Evolutionary conservation across 1,139 yeast species (phyloP).

Genomic region (Zhuliangozyma parablackwelliae): DNA sequence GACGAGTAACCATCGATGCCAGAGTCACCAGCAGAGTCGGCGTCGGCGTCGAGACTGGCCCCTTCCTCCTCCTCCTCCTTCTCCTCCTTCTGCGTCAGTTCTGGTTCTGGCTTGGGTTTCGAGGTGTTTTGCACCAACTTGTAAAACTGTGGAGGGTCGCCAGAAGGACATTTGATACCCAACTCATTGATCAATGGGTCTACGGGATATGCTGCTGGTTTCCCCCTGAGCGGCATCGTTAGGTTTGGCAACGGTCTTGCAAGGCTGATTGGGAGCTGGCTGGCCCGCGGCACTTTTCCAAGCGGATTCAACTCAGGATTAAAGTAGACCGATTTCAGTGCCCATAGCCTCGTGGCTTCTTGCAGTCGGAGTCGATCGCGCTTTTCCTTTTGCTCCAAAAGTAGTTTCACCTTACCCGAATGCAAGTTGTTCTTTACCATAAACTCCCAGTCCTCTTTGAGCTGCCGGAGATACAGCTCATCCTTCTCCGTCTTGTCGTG

Average conservation of each 20-base stretch:
- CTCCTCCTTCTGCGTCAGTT: background rate
- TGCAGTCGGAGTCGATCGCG: slow-evolving; percentile 15
- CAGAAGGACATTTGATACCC: slow-evolving; percentile 31
- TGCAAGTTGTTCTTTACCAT: slow-evolving; percentile 33
- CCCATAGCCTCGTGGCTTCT: slow-evolving; percentile 28
- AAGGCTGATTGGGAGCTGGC: background rate
- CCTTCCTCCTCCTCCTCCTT: slow-evolving; percentile 1
- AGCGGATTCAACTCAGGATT: slow-evolving; percentile 46
- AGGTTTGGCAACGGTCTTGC: slow-evolving; percentile 12
- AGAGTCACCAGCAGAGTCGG: background rate
- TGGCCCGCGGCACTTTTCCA: slow-evolving; percentile 34
- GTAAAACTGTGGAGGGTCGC: slow-evolving; percentile 38
- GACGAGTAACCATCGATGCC: slow-evolving; percentile 3
- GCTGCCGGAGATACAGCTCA: slow-evolving; percentile 16
- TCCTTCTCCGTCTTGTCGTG: slow-evolving; percentile 17
- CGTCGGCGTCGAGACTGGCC: slow-evolving; percentile 1
- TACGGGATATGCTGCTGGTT: slow-evolving; percentile 11
- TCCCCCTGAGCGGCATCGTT: slow-evolving; percentile 22
- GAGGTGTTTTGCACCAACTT: slow-evolving; percentile 31
- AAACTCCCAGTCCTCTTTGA: slow-evolving; percentile 40
- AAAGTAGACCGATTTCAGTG: slow-evolving; percentile 36
- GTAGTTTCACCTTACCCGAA: slow-evolving; percentile 21
- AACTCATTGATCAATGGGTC: slow-evolving; percentile 28
- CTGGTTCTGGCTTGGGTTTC: slow-evolving; percentile 4
- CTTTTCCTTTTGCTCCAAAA: slow-evolving; percentile 16